phyloP scores from a whole-genome alignment of 441 rosid genomes.

The Eutrema salsugineum region DNA sequence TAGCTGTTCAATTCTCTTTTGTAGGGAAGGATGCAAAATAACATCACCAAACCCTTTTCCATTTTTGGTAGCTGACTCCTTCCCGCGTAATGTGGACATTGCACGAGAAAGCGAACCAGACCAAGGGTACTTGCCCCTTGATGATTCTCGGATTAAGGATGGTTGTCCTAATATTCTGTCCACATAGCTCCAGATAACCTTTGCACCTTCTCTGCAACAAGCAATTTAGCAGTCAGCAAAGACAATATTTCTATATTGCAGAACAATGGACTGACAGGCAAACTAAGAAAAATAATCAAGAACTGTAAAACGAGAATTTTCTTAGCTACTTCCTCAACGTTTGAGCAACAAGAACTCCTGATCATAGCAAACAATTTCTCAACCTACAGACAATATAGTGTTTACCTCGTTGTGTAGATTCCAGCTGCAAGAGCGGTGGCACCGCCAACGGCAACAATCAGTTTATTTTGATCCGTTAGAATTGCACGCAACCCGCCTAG shows the following conservation, averaged over 20 bases:
- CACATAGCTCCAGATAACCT: conserved; percentile 95
- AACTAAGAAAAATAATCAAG: not conserved
- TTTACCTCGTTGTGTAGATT: conserved; percentile 89
- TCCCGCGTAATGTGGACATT: conserved; percentile 44
- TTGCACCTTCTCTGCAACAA: conserved; percentile 87
- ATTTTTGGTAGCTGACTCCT: conserved; percentile 39
- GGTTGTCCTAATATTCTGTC: conserved; percentile 98
- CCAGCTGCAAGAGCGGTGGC: conserved; percentile 99
- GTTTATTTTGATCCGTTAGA: conserved; percentile 89
- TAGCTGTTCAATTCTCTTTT: conserved; percentile 75
- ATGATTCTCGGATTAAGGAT: conserved; percentile 91
- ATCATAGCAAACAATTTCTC: not conserved
- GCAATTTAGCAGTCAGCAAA: not conserved
- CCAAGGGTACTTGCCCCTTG: conserved; percentile 98
- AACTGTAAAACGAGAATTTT: not conserved
- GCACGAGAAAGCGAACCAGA: conserved; percentile 64
- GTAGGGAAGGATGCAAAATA: conserved; percentile 79
- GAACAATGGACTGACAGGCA: not conserved
- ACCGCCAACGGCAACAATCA: conserved; percentile 93
- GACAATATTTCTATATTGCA: not conserved
- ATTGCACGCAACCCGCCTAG: conserved; percentile 89
- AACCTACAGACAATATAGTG: not conserved
- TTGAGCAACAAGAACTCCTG: not conserved
- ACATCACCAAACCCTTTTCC: conserved; percentile 93
- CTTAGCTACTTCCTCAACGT: not conserved